A percentile compares a stretch with the other conserved stretches of the same genome.
Evolutionary conservation across 2,329 filamentous ascomycete genomes (phyloP).

Genomic region (Fusarium sp.): DNA sequence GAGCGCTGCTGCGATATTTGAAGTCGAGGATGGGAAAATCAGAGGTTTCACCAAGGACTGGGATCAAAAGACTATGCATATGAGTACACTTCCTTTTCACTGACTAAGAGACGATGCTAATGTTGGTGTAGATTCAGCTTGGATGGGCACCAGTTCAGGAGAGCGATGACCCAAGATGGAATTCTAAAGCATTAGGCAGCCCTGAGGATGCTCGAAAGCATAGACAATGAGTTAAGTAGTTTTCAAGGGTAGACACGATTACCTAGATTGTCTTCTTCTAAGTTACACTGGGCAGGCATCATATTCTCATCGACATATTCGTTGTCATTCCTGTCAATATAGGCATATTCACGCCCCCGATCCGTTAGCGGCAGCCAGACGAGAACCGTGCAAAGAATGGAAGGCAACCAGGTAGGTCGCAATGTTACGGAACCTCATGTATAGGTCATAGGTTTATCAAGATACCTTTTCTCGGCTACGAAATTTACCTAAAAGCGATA

Average conservation of each 20-base stretch:
- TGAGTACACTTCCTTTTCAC: neutral
- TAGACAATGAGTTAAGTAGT: neutral
- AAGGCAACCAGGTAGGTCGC: neutral
- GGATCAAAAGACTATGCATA: conserved; percentile 28
- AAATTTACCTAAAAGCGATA: neutral
- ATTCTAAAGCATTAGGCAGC: conserved; percentile 20
- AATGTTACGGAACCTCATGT: neutral
- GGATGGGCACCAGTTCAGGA: conserved; percentile 38
- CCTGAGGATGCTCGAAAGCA: conserved; percentile 11
- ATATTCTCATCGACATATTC: neutral
- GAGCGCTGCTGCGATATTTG: conserved; percentile 36
- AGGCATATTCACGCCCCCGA: neutral
- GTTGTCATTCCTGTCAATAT: neutral
- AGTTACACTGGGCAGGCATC: neutral
- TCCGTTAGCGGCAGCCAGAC: neutral
- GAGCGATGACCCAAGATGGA: conserved; percentile 39
- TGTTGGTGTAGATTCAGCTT: conserved; percentile 32
- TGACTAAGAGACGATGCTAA: neutral
- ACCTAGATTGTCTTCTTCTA: neutral
- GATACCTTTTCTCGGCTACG: neutral
- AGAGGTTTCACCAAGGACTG: conserved; percentile 28
- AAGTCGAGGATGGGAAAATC: conserved; percentile 33
- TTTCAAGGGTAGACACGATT: neutral
- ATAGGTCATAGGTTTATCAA: neutral
- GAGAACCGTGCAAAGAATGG: neutral